Evolutionary conservation across 2,329 filamentous ascomycete species (phyloP).

Genomic region (Stachybotrys elegans): DNA sequence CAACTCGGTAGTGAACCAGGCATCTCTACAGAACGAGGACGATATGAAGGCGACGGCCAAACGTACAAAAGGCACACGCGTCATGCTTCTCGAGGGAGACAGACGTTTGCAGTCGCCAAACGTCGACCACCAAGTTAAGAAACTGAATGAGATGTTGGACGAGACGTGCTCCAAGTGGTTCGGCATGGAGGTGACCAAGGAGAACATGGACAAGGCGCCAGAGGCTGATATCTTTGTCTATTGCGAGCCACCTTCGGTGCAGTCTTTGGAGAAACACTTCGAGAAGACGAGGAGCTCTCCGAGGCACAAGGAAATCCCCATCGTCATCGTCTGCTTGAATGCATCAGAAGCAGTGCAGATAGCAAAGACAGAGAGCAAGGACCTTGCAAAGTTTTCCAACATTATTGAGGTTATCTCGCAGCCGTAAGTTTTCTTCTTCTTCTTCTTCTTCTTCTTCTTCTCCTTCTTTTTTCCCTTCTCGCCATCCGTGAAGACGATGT

Average conservation of each 20-base stretch:
- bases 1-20: conserved; percentile 7
- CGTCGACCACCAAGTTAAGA: conserved; percentile 11
- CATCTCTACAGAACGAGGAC: conserved; percentile 8
- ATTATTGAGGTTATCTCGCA: conserved; percentile 25
- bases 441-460: not conserved
- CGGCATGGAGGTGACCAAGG: conserved; percentile 21
- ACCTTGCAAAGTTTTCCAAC: conserved; percentile 15
- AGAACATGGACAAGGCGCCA: conserved; percentile 1
- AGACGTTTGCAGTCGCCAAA: conserved; percentile 3
- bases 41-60: conserved; percentile 6
- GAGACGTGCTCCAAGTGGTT: conserved; percentile 28
- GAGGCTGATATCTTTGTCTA: conserved; percentile 19
- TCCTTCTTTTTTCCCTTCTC: not conserved
- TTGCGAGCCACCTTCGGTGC: conserved; percentile 18
- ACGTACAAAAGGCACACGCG: conserved; percentile 10
- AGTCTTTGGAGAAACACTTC: conserved; percentile 11
- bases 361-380: conserved; percentile 14
- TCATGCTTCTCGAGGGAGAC: conserved; percentile 15
- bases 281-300: not conserved
- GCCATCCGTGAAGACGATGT: not conserved
- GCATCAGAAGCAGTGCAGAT: conserved; percentile 22
- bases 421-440: conserved; percentile 17
- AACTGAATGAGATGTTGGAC: conserved; percentile 21
- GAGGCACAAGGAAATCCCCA: conserved; percentile 11
- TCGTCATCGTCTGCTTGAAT: conserved; percentile 22